Evolutionary conservation across 2,329 filamentous ascomycete genomes (phyloP).

Genomic region (Diplodia corticola): DNA sequence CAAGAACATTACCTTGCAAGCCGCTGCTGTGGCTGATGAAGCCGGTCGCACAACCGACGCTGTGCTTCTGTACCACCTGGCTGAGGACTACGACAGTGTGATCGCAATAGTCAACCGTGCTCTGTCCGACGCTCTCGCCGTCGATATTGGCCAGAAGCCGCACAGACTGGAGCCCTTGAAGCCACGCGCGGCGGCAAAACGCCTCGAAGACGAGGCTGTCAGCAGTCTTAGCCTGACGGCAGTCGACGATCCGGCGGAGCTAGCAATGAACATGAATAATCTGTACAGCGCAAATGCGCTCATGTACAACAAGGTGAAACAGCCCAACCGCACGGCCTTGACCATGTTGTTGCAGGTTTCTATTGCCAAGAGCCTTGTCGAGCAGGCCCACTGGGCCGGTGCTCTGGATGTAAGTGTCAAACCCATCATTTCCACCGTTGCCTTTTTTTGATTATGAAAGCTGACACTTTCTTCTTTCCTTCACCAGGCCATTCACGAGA

Average conservation of each 20-base stretch:
- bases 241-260: slow-evolving; percentile 64
- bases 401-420: slow-evolving; percentile 63
- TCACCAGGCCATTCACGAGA: slow-evolving; percentile 59
- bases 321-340: slow-evolving; percentile 59
- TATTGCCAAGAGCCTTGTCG: slow-evolving; percentile 60
- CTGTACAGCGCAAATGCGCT: slow-evolving; percentile 63
- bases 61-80: slow-evolving; percentile 89
- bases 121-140: slow-evolving; percentile 82
- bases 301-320: slow-evolving; percentile 61
- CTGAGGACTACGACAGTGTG: slow-evolving; percentile 94
- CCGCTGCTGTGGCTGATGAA: slow-evolving; percentile 89
- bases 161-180: slow-evolving; percentile 78
- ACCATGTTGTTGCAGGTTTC: slow-evolving; percentile 62
- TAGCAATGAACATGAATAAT: slow-evolving; percentile 63
- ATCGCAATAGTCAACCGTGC: slow-evolving; percentile 85
- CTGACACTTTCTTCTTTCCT: neutral
- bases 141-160: slow-evolving; percentile 80
- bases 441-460: neutral
- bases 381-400: slow-evolving; percentile 58
- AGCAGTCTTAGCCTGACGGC: slow-evolving; percentile 66
- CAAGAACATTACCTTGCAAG: slow-evolving; percentile 87
- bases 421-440: neutral
- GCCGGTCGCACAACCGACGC: slow-evolving; percentile 92
- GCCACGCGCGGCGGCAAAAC: slow-evolving; percentile 55
- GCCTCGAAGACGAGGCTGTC: slow-evolving; percentile 24